These are phyloP conservation scores for Hanseniaspora occidentalis DNA, from an alignment of 805 yeast species.

Conservation along the genomic window DNA sequence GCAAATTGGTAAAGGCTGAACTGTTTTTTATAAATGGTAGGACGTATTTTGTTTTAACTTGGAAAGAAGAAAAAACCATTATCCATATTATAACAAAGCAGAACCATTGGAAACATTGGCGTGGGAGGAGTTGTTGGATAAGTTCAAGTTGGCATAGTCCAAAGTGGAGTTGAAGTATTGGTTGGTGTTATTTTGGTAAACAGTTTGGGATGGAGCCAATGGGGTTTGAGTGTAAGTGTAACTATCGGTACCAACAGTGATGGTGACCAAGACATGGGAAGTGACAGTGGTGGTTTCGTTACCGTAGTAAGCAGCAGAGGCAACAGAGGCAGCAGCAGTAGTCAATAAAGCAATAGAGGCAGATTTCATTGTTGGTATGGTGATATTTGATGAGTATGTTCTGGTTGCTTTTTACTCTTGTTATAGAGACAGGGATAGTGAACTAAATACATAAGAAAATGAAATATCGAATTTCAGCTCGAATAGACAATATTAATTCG, in stretches of 20 bases:
- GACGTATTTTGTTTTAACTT: no score
- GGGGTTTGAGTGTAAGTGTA: conserved; percentile 5
- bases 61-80: neutral
- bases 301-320: conserved; percentile 9
- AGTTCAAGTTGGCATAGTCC: conserved; percentile 11
- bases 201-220: conserved; percentile 6
- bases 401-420: neutral
- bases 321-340: conserved; percentile 9
- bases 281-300: conserved; percentile 8
- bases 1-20: neutral
- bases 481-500: no score
- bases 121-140: conserved; percentile 5
- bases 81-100: neutral
- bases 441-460: no score
- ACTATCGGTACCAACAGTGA: conserved; percentile 4
- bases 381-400: no score
- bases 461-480: no score
- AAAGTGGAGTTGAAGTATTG: conserved; percentile 4
- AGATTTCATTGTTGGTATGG: conserved; percentile 13
- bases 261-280: conserved; percentile 4
- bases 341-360: conserved; percentile 11
- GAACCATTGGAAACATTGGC: conserved; percentile 4
- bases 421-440: no score
- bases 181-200: conserved; percentile 1
- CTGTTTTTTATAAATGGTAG: no score